Evolutionary conservation across 139 green algal species (phyloP), one percentile per base, ranked within the genome.

Genomic region (Monoraphidium neglectum): DNA sequence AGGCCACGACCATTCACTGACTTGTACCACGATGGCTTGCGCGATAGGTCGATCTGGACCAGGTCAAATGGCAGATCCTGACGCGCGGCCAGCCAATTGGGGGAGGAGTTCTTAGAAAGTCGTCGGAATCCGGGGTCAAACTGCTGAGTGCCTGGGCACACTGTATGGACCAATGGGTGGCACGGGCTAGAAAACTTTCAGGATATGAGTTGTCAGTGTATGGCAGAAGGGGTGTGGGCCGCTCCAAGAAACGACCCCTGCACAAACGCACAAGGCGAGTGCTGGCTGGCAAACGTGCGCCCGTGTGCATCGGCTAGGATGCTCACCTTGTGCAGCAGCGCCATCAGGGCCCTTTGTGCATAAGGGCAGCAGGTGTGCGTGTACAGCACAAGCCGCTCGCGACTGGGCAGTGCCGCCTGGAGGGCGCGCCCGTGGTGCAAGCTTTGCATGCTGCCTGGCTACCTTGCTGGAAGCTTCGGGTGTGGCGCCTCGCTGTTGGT

Each of bases 341-440:
- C 70, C 36, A 93, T 56, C 57, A 78, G 86, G 12, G 80, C 87
- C 1, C 88, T 69, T 43, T 93, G 84, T 3, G 88, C 89, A 56
- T 92, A 94, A 0, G 89, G 89, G 72, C 89, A 93, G 3, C 89
- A 68, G 15, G 83, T 87, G 65, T 93, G 89, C 0, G 82, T 88
- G 70, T 89, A 92, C 6, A 93, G 72, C 6, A 89, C 47, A 4
- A 70, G 57, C 23, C 46, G 21, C 26, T 40, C 61, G 18, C 63
- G 30, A 21, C 56, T 74, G 10, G 59, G 47, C 61, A 79, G 46
- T 1, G 70, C 60, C 21, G 23, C 47, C 47, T 32, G 16, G 36
- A 80, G 38, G 6, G 36, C 24, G 60, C 30, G 51, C 35, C 62
- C 78, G 32, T 83, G 38, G 26, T 70, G 72, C 30, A 72, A 3